Base-by-base conservation (phyloP, 2,329 filamentous ascomycete genomes). In the Ambrosiella xylebori region DNA sequence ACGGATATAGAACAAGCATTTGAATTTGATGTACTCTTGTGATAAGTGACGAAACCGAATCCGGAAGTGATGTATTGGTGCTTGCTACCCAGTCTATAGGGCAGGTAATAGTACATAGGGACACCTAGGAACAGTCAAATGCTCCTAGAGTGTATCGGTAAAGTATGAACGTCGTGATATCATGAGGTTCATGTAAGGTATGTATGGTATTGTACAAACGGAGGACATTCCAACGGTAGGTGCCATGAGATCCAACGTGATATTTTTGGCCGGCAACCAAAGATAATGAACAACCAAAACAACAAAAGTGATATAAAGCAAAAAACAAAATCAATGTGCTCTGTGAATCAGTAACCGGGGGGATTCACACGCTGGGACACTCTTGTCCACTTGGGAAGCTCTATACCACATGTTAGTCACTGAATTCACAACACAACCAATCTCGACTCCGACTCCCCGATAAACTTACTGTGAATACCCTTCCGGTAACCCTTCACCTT, bases 401-500 rank as follows among this genome's bases (percentile, higher is more conserved):
- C 86, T 90, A 65, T 56, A 54, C 17, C 13, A 40, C 9, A 36
- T 40, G n/a, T 45, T 51, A 44, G 36, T 45, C 37, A 13, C 3
- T 5, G 27, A 2, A 27, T 3, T 27, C 39, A 15, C 13, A 17
- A 13, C 45, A 2, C 3, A 50, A 47, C n/a, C 11, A 52, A 15
- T 8, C n/a, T 2, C 19, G 3, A 2, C 36, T 27, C 8, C 17
- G 27, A 27, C 27, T 27, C 27, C 15, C 6, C 41, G n/a, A 8
- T 47, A 9, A 45, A 81, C 88, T 65, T 78, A 95, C 90, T 97
- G 73, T 97, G 91, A 70, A 98, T 90, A 58, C 89, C 88, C 81
- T 98, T 98, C 69, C 93, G 79, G 71, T 97, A 98, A 65, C 81
- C 84, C 81, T 90, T 95, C 70, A 86, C 89, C 72, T 97, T 96